Evolutionary conservation across 1,284 basidiomycete species (phyloP).

Genomic region (Ceratobasidium theobromae): DNA sequence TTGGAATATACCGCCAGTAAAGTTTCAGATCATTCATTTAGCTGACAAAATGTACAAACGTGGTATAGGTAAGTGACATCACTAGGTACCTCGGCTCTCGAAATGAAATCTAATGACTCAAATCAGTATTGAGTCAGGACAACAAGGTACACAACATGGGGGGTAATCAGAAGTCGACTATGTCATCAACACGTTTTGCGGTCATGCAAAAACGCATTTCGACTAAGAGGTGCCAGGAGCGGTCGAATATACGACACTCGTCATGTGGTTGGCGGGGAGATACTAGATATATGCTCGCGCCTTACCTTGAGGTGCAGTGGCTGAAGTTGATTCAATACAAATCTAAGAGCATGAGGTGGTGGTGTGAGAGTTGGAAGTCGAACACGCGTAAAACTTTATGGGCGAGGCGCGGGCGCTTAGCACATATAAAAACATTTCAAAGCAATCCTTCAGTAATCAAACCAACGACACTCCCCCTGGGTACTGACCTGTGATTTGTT

Average conservation of each 20-base stretch:
- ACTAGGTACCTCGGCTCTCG: not conserved
- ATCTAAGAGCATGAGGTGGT: too few species aligned
- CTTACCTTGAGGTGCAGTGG: too few species aligned
- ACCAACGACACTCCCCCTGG: not conserved
- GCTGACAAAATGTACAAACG: conserved; percentile 20
- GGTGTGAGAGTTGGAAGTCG: not conserved
- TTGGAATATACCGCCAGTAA: not conserved
- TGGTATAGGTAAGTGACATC: conserved; percentile 12
- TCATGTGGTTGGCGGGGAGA: conserved; percentile 1
- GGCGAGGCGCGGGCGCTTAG: not conserved
- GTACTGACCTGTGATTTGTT: too few species aligned
- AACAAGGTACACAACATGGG: not conserved
- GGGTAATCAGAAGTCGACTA: conserved; percentile 31
- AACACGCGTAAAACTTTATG: conserved; percentile 9
- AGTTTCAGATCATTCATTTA: conserved; percentile 7
- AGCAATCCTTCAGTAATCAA: not conserved
- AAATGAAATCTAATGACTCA: conserved; percentile 1
- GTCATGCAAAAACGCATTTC: conserved; percentile 27
- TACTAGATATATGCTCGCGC: not conserved
- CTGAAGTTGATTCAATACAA: too few species aligned
- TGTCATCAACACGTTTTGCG: conserved; percentile 32
- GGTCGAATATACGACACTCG: conserved; percentile 30
- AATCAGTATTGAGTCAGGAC: not conserved
- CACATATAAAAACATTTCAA: not conserved
- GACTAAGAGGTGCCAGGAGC: conserved; percentile 32